Evolutionary conservation across 2,329 filamentous ascomycete genomes (phyloP).

Genomic region (Hirsutella rhossiliensis): DNA sequence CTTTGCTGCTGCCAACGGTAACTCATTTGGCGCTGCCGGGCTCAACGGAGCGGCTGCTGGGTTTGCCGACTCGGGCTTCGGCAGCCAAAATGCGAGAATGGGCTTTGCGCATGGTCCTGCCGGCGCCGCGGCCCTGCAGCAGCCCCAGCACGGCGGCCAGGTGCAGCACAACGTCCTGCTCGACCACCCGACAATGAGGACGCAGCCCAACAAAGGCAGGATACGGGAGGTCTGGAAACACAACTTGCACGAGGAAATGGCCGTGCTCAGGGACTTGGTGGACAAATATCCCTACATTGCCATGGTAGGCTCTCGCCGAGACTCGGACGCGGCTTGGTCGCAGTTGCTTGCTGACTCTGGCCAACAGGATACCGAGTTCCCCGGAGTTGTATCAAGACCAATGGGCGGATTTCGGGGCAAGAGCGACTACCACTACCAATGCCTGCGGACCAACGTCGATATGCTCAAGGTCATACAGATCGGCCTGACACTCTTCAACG

Average conservation of each 20-base stretch:
- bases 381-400: conserved; percentile 89
- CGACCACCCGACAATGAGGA: conserved; percentile 28
- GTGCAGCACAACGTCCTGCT: conserved; percentile 25
- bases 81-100: conserved; percentile 78
- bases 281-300: conserved; percentile 92
- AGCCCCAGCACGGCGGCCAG: conserved; percentile 43
- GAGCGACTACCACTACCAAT: conserved; percentile 98
- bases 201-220: conserved; percentile 58
- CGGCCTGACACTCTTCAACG: conserved; percentile 84
- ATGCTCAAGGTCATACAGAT: conserved; percentile 96
- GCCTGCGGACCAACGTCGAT: conserved; percentile 91
- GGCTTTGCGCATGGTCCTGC: conserved; percentile 57
- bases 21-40: conserved; percentile 40
- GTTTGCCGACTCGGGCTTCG: conserved; percentile 59
- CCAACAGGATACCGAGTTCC: conserved; percentile 85
- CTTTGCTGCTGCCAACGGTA: conserved; percentile 47
- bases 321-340: neutral
- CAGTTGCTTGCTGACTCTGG: neutral
- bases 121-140: conserved; percentile 43
- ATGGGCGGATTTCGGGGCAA: conserved; percentile 93
- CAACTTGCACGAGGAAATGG: conserved; percentile 88
- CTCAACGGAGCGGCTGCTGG: conserved; percentile 29
- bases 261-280: conserved; percentile 65
- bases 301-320: conserved; percentile 51
- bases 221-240: conserved; percentile 96